Evolutionary conservation across 176 grass and related monocot genomes (phyloP).

Genomic region (Oryza rufipogon): DNA sequence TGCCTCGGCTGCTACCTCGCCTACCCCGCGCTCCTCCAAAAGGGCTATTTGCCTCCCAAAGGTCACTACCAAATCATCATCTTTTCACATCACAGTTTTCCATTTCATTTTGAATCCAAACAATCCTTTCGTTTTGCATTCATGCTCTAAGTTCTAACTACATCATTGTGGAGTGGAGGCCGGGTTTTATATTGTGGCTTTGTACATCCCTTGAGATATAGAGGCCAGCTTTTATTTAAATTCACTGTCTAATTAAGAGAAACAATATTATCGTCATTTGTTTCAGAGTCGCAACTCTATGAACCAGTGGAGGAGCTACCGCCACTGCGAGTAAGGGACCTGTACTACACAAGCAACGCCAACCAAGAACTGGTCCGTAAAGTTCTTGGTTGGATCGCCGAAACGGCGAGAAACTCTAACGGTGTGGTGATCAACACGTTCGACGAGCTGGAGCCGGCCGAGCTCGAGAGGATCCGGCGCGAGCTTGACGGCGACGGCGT

Average conservation of each 20-base stretch:
- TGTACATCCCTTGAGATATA: no score
- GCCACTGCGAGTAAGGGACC: constrained; percentile 39
- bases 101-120: background rate
- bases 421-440: constrained; percentile 43
- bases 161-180: no score
- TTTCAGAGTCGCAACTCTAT: constrained; percentile 12
- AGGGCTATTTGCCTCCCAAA: constrained; percentile 41
- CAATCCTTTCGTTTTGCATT: no score
- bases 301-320: constrained; percentile 41
- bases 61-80: background rate
- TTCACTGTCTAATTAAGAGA: no score
- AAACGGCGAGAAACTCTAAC: background rate
- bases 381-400: background rate
- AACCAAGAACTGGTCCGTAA: background rate
- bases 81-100: background rate
- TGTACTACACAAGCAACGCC: background rate
- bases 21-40: constrained; percentile 36
- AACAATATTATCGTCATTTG: background rate
- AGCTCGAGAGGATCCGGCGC: constrained; percentile 11
- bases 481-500: background rate
- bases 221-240: no score
- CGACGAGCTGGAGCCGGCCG: background rate
- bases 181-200: no score
- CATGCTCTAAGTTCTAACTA: no score
- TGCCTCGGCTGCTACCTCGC: constrained; percentile 26